Percentiles rank a stretch among this genome's conserved stretches.
Conservation (phyloP, 2,329 filamentous ascomycete species). For the Sporothrix brasiliensis region DNA sequence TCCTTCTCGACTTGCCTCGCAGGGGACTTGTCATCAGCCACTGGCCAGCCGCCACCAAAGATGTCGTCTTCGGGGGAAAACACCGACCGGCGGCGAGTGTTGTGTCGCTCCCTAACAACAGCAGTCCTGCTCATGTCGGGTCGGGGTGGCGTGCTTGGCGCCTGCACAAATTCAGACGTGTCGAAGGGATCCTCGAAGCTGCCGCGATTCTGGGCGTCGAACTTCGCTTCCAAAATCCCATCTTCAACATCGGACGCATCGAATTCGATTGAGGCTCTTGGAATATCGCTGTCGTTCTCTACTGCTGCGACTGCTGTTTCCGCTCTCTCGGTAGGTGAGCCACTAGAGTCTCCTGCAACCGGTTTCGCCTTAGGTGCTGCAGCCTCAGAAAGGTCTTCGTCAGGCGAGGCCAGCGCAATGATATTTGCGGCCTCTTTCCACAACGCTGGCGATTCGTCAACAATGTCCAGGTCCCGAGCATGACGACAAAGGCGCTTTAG, state of each 20-base stretch:
- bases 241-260: conserved; percentile 50
- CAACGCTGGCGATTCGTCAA: conserved; percentile 62
- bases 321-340: background rate
- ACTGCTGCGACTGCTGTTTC: conserved; percentile 35
- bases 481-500: conserved; percentile 75
- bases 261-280: conserved; percentile 45
- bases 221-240: conserved; percentile 52
- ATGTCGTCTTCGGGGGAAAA: conserved; percentile 69
- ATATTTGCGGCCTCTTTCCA: conserved; percentile 87
- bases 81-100: conserved; percentile 61
- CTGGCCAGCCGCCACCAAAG: conserved; percentile 58
- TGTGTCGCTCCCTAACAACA: conserved; percentile 58
- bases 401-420: conserved; percentile 77
- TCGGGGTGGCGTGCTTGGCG: conserved; percentile 17
- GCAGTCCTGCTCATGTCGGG: conserved; percentile 53
- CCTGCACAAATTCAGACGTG: conserved; percentile 41
- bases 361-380: background rate
- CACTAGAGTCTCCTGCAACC: background rate
- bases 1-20: conserved; percentile 44
- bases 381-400: conserved; percentile 55
- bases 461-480: conserved; percentile 67
- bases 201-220: conserved; percentile 52
- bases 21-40: conserved; percentile 40
- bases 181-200: conserved; percentile 50
- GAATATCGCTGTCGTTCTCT: conserved; percentile 40